phyloP scores from a whole-genome alignment of 2,329 filamentous ascomycete genomes.

The Colletotrichum brevisporum region DNA sequence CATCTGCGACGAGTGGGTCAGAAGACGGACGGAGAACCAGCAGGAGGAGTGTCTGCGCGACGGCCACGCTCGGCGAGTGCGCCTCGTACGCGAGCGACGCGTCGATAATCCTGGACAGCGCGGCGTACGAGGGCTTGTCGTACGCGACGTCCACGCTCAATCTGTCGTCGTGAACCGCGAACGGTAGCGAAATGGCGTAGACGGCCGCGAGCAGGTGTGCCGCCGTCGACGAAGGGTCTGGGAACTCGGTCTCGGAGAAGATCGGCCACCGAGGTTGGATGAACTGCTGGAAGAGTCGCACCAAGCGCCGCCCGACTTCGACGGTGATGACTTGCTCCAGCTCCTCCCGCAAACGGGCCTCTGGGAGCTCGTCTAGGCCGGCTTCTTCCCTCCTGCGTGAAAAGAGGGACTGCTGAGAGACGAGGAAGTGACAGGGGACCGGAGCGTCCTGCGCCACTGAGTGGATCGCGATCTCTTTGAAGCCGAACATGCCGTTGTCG shows the following conservation, averaged over 20 bases:
- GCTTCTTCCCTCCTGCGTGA: conserved; percentile 38
- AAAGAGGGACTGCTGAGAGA: conserved; percentile 39
- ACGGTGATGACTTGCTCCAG: background rate
- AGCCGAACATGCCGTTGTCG: conserved; percentile 39
- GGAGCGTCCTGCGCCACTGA: conserved; percentile 32
- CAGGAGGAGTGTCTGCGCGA: conserved; percentile 20
- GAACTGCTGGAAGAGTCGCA: conserved; percentile 14
- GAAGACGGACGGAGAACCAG: conserved; percentile 36
- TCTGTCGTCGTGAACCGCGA: conserved; percentile 43
- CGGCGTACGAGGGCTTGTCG: conserved; percentile 41
- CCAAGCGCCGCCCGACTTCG: conserved; percentile 9
- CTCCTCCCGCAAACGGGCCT: background rate
- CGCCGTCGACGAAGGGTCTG: background rate
- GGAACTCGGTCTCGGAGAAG: background rate
- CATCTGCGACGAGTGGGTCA: conserved; percentile 42
- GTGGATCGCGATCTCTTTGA: conserved; percentile 44
- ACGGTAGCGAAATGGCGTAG: conserved; percentile 42
- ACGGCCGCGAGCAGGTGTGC: conserved; percentile 37
- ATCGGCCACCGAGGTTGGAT: conserved; percentile 17
- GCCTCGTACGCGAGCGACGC: conserved; percentile 32
- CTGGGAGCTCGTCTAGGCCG: conserved; percentile 11
- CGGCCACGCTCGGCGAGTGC: conserved; percentile 39
- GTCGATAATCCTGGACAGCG: conserved; percentile 40
- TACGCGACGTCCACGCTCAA: conserved; percentile 44
- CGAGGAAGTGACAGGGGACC: conserved; percentile 40